These are phyloP conservation scores for Marasmius sp. DNA, from an alignment of 1,284 basidiomycete species.

Conservation along the genomic window DNA sequence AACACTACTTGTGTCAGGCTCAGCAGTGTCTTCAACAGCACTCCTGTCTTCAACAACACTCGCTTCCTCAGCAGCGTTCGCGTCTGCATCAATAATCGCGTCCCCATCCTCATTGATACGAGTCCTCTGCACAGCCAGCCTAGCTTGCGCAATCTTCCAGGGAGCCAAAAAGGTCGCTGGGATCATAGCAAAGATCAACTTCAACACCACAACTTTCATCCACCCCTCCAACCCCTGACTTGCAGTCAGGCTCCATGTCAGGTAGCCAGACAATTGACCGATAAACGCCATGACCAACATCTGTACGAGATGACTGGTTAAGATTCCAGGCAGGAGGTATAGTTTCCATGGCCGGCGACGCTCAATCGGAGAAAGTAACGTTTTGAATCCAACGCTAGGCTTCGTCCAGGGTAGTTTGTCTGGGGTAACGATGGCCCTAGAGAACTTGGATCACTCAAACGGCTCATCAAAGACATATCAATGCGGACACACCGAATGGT, in stretches of 20 bases:
- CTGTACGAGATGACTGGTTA: background rate
- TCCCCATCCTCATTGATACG: background rate
- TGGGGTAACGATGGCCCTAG: background rate
- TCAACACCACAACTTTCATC: background rate
- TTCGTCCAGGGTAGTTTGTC: background rate
- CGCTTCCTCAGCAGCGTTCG: background rate
- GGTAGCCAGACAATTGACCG: background rate
- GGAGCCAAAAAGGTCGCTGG: background rate
- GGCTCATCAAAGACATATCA: background rate
- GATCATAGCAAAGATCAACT: background rate
- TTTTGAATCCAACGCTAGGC: background rate
- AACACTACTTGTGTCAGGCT: background rate
- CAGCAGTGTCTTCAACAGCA: too few relatives aligned
- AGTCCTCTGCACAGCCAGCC: slow-evolving; percentile 2
- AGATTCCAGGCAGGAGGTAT: background rate
- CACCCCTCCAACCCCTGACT: background rate
- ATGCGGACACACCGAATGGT: background rate
- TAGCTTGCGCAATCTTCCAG: background rate
- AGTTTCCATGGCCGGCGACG: background rate
- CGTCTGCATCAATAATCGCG: background rate
- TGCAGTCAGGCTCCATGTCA: background rate
- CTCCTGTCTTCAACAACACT: background rate
- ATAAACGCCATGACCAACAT: background rate
- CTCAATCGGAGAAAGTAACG: background rate
- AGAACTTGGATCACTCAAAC: too few relatives aligned